Evolutionary conservation across 129 eudicot genomes (phyloP).

Genomic region (Ambrosia trifida): DNA sequence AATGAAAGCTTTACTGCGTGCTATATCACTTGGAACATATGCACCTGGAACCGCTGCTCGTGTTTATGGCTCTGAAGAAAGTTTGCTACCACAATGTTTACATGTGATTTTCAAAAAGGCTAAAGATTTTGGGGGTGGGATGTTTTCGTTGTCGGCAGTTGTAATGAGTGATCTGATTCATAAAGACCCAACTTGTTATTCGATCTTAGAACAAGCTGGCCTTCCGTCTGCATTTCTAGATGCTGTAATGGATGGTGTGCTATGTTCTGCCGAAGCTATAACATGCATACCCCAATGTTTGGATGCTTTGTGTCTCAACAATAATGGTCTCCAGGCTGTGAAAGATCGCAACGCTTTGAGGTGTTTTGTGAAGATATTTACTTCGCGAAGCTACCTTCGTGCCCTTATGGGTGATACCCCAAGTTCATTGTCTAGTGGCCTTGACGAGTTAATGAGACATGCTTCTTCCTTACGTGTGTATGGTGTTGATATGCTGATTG

Average conservation of each 20-base stretch:
- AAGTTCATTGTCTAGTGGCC: conserved; percentile 81
- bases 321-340: conserved; percentile 90
- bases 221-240: conserved; percentile 95
- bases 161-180: conserved; percentile 99
- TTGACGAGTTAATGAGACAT: conserved; percentile 98
- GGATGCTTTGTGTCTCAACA: conserved; percentile 92
- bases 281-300: conserved; percentile 97
- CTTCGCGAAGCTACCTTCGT: conserved; percentile 70
- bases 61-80: conserved; percentile 90
- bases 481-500: conserved; percentile 93
- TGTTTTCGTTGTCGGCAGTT: conserved; percentile 89
- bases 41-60: conserved; percentile 90
- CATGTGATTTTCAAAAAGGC: conserved; percentile 75
- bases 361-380: conserved; percentile 94
- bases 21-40: conserved; percentile 95
- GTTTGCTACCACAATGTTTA: conserved; percentile 83
- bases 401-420: conserved; percentile 85
- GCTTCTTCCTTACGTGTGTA: conserved; percentile 84
- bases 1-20: conserved; percentile 91
- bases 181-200: conserved; percentile 91
- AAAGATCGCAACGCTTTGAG: conserved; percentile 89
- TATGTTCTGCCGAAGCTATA: conserved; percentile 98
- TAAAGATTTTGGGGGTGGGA: conserved; percentile 98
- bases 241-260: conserved; percentile 90
- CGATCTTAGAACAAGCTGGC: conserved; percentile 86